Conservation (phyloP, 2,329 filamentous ascomycete species). For the Cadophora luteo-olivacea region DNA sequence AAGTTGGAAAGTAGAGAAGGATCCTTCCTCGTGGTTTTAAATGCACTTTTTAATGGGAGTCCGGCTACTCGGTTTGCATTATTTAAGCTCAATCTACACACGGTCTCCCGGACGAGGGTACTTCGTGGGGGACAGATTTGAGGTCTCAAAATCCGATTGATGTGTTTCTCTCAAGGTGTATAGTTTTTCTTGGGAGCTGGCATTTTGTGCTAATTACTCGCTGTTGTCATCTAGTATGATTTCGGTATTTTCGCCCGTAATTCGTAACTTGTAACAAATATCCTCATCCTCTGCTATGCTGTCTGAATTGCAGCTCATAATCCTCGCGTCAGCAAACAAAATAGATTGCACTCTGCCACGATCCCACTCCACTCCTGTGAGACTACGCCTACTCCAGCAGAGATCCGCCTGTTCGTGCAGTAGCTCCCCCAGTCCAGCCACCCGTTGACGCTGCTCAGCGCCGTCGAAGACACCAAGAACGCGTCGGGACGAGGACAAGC, state of each 20-base stretch:
- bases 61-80: background rate
- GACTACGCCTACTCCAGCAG: slow-evolving; percentile 5
- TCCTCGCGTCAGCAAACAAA: slow-evolving; percentile 8
- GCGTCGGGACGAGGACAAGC: slow-evolving; percentile 23
- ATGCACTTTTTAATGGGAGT: background rate
- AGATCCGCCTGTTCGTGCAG: background rate
- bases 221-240: background rate
- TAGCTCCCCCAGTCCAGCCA: slow-evolving; percentile 5
- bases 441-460: slow-evolving; percentile 17
- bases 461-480: slow-evolving; percentile 19
- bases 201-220: background rate
- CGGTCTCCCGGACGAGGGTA: background rate
- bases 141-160: background rate
- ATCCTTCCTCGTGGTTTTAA: background rate
- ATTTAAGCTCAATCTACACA: background rate
- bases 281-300: background rate
- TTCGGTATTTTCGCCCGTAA: background rate
- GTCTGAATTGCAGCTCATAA: background rate
- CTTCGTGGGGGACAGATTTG: background rate
- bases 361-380: slow-evolving; percentile 5
- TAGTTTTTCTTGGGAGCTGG: too few relatives aligned
- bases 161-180: too few relatives aligned
- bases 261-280: too few relatives aligned
- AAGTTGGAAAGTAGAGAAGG: background rate
- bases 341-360: slow-evolving; percentile 11